Base-by-base conservation (phyloP, 1,284 basidiomycete species). In the Puccinia triticina region DNA sequence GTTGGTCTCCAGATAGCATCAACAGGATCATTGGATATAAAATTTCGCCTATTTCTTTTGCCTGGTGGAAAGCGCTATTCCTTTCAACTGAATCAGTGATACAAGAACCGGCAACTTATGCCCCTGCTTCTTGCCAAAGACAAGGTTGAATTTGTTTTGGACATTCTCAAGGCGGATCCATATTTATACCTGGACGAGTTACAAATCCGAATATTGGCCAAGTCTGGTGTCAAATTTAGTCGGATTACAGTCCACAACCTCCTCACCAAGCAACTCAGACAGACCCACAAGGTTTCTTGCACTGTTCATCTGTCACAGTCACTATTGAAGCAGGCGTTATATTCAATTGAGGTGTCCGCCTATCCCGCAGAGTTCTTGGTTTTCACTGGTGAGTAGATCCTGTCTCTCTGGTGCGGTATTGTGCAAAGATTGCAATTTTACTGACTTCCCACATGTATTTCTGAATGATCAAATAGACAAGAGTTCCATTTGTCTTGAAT, bases 161-260 rank as follows among this genome's bases (percentile, higher is more conserved):
- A 74, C 18, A 34, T 74, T 7, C 7, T 74, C 5, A 23, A 29
- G 4, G n/a, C 16, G 1, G 37, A 74, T 43, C 48, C 71, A 1
- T 34, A 46, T 16, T 16, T 74, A 26, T 74, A 74, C 14, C 40
- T 74, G n/a, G 71, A 74, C 23, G n/a, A 74, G 26, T 48, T 53
- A 14, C 48, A 57, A 10, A 34, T n/a, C 7, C 40, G n/a, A 21
- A 21, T 74, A 8, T 16, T 53, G 18, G 50, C n/a, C 7, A 32
- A 3, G 0, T 18, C 71, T 40, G 48, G 48, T 1, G 48, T 48
- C 10, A 18, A 18, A 11, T 50, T 53, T 12, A 12, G 26, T 3
- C 34, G 43, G 1, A 21, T 10, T 12, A 74, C 71, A 8, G 37
- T 72, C 10, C 26, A 46, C 14, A 26, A 40, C 55, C 18, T 43